Percentiles rank a stretch among this genome's conserved stretches.
Evolutionary conservation across 2,329 filamentous ascomycete genomes (phyloP).

Genomic region (Cercospora zeae-maydis): DNA sequence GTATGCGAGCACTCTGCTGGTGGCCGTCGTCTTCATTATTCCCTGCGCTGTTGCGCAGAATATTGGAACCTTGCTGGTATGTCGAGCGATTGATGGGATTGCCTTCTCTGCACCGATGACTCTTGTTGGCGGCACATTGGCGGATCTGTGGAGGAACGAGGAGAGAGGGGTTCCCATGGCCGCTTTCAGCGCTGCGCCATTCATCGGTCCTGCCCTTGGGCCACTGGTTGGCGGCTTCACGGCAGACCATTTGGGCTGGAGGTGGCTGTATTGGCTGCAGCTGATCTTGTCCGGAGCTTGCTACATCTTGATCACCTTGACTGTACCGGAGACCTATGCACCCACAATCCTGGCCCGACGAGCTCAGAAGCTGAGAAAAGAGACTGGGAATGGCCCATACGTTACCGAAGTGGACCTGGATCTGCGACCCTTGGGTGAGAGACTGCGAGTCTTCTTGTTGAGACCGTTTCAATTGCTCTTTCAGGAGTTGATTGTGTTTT

Average conservation of each 20-base stretch:
- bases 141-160: slow-evolving; percentile 31
- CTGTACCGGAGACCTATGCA: slow-evolving; percentile 85
- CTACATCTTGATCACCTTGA: slow-evolving; percentile 77
- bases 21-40: slow-evolving; percentile 56
- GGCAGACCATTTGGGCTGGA: slow-evolving; percentile 52
- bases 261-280: slow-evolving; percentile 74
- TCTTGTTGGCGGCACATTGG: slow-evolving; percentile 42
- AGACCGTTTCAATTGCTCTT: slow-evolving; percentile 85
- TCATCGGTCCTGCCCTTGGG: slow-evolving; percentile 33
- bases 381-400: slow-evolving; percentile 63
- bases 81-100: slow-evolving; percentile 53
- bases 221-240: slow-evolving; percentile 71
- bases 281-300: slow-evolving; percentile 68
- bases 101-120: slow-evolving; percentile 51
- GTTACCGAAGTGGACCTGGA: slow-evolving; percentile 82
- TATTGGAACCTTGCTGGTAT: slow-evolving; percentile 53
- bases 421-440: slow-evolving; percentile 63
- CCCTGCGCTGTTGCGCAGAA: slow-evolving; percentile 56
- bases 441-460: slow-evolving; percentile 69
- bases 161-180: slow-evolving; percentile 35
- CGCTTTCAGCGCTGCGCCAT: slow-evolving; percentile 33
- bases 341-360: slow-evolving; percentile 68
- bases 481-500: slow-evolving; percentile 76
- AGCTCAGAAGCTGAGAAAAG: slow-evolving; percentile 67
- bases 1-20: slow-evolving; percentile 49